These are phyloP conservation scores for Leavenworthia alabamica DNA, from an alignment of 345 rosid genomes.

Conservation along the genomic window DNA sequence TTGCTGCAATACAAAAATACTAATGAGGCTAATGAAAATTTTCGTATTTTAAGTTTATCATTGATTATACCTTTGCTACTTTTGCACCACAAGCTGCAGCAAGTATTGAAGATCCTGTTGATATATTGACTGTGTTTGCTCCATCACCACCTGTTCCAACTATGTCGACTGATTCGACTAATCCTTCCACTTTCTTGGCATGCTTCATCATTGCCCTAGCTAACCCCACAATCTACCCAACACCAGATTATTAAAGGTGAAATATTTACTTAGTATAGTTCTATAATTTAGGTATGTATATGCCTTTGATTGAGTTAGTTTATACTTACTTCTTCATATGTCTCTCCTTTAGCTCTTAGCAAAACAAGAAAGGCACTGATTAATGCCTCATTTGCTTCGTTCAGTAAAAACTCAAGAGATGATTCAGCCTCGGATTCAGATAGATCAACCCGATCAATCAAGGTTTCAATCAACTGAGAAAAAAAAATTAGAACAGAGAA, in stretches of 20 bases:
- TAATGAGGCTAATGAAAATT: not conserved
- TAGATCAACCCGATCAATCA: slow-evolving; percentile 61
- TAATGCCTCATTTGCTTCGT: slow-evolving; percentile 54
- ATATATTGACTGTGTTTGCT: slow-evolving; percentile 88
- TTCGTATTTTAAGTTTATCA: not conserved
- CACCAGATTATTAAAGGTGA: not conserved
- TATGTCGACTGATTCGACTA: slow-evolving; percentile 68
- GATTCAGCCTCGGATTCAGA: slow-evolving; percentile 74
- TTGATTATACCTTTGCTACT: slow-evolving; percentile 70
- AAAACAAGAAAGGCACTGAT: slow-evolving; percentile 86
- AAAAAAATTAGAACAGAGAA: not conserved
- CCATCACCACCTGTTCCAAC: slow-evolving; percentile 98
- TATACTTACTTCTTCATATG: slow-evolving; percentile 67
- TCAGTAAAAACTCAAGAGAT: slow-evolving; percentile 53
- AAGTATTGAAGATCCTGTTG: slow-evolving; percentile 87
- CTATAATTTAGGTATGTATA: not conserved
- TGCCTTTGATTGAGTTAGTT: not conserved
- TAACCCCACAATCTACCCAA: slow-evolving; percentile 63
- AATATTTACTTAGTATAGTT: not conserved
- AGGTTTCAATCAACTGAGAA: slow-evolving; percentile 52
- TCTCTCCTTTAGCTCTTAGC: slow-evolving; percentile 95
- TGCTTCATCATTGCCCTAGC: slow-evolving; percentile 81
- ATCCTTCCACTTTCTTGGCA: slow-evolving; percentile 73
- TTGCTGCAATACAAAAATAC: slow-evolving; percentile 47
- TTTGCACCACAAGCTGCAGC: slow-evolving; percentile 96